A percentile compares a stretch with the other conserved stretches of the same genome.
These are phyloP conservation scores for Chalaropsis thielavioides DNA, from an alignment of 2,329 filamentous ascomycete genomes.

Conservation along the genomic window DNA sequence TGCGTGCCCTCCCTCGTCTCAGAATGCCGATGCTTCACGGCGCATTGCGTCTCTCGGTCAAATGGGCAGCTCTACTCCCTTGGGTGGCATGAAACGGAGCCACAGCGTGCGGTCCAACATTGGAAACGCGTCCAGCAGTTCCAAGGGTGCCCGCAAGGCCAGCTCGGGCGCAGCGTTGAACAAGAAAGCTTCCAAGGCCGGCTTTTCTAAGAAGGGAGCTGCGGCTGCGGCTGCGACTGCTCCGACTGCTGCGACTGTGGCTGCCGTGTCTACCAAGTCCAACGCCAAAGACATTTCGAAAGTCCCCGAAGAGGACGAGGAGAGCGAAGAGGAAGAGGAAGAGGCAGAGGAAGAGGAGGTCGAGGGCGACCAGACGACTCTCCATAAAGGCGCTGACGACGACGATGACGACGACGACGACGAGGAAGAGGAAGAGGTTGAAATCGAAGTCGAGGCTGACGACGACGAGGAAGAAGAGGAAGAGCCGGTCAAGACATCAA, in stretches of 20 bases:
- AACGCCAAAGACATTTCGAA: not conserved
- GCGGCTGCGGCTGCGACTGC: constrained; percentile 6
- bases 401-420: constrained; percentile 1
- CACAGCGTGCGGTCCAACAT: constrained; percentile 49
- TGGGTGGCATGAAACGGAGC: constrained; percentile 55
- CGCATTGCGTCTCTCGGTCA: constrained; percentile 85
- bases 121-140: constrained; percentile 24
- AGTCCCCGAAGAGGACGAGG: constrained; percentile 11
- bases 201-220: constrained; percentile 11
- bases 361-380: constrained; percentile 36
- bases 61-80: constrained; percentile 61
- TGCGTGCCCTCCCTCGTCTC: constrained; percentile 26
- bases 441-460: constrained; percentile 23
- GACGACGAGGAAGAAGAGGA: constrained; percentile 33
- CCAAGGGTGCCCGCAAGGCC: constrained; percentile 41
- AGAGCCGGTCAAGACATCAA: constrained; percentile 21
- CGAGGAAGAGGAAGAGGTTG: constrained; percentile 7
- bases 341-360: constrained; percentile 11
- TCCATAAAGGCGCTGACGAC: constrained; percentile 32
- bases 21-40: constrained; percentile 27
- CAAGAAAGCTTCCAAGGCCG: constrained; percentile 23
- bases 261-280: not conserved
- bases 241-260: not conserved
- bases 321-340: constrained; percentile 1
- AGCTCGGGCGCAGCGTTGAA: constrained; percentile 48